Evolutionary conservation across 169 alveolate genomes (phyloP), one percentile per base, ranked within the genome.

Genomic region (Perkinsus olseni): DNA sequence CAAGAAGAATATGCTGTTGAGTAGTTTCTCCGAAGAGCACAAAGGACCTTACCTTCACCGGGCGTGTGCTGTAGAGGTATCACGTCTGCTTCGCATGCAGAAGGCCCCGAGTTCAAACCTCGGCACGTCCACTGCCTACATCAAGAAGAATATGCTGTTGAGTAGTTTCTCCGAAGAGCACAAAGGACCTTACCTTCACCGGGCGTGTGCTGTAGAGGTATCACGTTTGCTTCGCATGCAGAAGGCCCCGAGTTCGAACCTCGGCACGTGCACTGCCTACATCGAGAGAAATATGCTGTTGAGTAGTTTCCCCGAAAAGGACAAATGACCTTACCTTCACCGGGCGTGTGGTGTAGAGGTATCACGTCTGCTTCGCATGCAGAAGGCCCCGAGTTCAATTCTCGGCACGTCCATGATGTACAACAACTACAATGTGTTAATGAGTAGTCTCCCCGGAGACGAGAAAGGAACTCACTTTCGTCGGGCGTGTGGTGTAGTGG

Each of bases 211-310:
- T 95, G 97, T 93, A 95, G 97, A 94, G 97, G 97, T 95, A 95
- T 94, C 97, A 95, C 97, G 95, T 95, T 94, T 95, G 97, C 96
- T 95, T 95, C 94, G 97, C 97, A 95, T 94, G 96, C 97, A 95
- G 95, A 95, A 95, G 97, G 96, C 97, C 97, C 96, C 97, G 97
- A 96, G 97, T 95, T 95, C 97, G 93, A 95, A 92, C 97, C 97
- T 96, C 97, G 97, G 96, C 62, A 45, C 62, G 62, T 45, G 24
- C 62, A 45, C 62, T 45, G 17, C 62, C 62, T 10, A 45, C 62
- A n/a, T n/a, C n/a, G n/a, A n/a, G n/a, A n/a, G n/a, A n/a, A n/a
- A n/a, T n/a, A n/a, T n/a, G n/a, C n/a, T n/a, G n/a, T n/a, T n/a
- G n/a, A n/a, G n/a, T n/a, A n/a, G n/a, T n/a, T n/a, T 45, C 24